Conservation (phyloP, 2,329 filamentous ascomycete species). For the Colletotrichum aenigma region DNA sequence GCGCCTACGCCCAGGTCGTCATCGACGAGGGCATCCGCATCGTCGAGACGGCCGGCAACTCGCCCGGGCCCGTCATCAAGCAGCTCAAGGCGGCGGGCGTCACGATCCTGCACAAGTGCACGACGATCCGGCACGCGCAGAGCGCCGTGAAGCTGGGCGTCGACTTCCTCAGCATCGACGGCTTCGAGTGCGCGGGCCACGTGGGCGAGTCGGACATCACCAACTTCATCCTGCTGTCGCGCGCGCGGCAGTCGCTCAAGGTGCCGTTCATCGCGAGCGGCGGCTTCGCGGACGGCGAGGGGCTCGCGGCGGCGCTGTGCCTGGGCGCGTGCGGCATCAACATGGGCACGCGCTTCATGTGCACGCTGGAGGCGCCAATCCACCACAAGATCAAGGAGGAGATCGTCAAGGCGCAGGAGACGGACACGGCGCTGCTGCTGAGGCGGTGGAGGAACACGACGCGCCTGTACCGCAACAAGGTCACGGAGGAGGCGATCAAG, state of each 20-base stretch:
- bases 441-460: slow-evolving; percentile 93
- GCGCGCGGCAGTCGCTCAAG: slow-evolving; percentile 81
- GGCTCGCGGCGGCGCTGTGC: slow-evolving; percentile 86
- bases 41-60: slow-evolving; percentile 91
- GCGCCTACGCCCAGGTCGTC: slow-evolving; percentile 86
- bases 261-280: slow-evolving; percentile 96
- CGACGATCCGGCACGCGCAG: slow-evolving; percentile 90
- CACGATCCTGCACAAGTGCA: slow-evolving; percentile 95
- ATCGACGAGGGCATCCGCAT: slow-evolving; percentile 92
- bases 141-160: slow-evolving; percentile 93
- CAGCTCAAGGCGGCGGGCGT: slow-evolving; percentile 81
- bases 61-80: slow-evolving; percentile 86
- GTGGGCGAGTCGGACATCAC: slow-evolving; percentile 88
- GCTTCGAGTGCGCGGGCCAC: slow-evolving; percentile 94
- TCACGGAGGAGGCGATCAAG: slow-evolving; percentile 78
- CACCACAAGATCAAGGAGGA: slow-evolving; percentile 92
- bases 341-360: slow-evolving; percentile 99
- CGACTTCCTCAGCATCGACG: slow-evolving; percentile 95
- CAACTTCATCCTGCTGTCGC: slow-evolving; percentile 85
- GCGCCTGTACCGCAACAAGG: slow-evolving; percentile 88
- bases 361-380: slow-evolving; percentile 89
- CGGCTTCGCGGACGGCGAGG: slow-evolving; percentile 93
- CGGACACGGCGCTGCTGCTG: slow-evolving; percentile 87
- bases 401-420: slow-evolving; percentile 88
- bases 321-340: slow-evolving; percentile 94